Evolutionary conservation across 441 rosid genomes (phyloP), one percentile per base, ranked within the genome.

Genomic region (Populus hybrid): DNA sequence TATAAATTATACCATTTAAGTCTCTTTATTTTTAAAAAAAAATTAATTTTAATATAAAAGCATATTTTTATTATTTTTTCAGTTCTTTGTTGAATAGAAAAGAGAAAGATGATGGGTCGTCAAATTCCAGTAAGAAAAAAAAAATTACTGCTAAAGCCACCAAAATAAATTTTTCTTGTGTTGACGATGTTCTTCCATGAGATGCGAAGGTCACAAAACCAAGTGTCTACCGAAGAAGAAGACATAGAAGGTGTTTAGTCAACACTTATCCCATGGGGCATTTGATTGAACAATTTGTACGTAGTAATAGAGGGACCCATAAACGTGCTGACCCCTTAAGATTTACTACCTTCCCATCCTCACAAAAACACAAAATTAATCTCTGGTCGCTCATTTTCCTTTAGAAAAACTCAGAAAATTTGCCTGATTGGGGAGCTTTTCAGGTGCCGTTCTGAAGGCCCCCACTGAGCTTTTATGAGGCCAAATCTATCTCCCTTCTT

Each of bases 1-100:
- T 0, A 34, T 0, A 34, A 34, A 34, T 34, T 34, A 34, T 34
- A 34, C 8, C 0, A 34, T 34, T 34, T 1, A 34, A 6, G 1
- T 1, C 1, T 0, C 0, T 34, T 6, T 34, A 1, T 1, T 34
- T 34, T 34, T 32, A 6, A 0, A 1, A 6, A 34, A 34, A 34
- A 6, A 0, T 34, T 6, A 34, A 34, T 34, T 34, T 34, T 6
- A 34, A 34, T 34, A 6, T 6, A 34, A 34, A 34, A 5, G 0
- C 1, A 34, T 34, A 34, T 34, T 34, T 34, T 34, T 34, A 34
- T 34, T 34, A 34, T 6, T 34, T 6, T 34, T 34, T 34, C 36
- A 34, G 36, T 34, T 34, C 36, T 34, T 34, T 34, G 8, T 34
- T 34, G 6, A 34, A 34, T 34, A 34, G 36, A 34, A 6, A 34